Evolutionary conservation across 2,329 filamentous ascomycete genomes (phyloP).

Genomic region (Nothophoma quercina): DNA sequence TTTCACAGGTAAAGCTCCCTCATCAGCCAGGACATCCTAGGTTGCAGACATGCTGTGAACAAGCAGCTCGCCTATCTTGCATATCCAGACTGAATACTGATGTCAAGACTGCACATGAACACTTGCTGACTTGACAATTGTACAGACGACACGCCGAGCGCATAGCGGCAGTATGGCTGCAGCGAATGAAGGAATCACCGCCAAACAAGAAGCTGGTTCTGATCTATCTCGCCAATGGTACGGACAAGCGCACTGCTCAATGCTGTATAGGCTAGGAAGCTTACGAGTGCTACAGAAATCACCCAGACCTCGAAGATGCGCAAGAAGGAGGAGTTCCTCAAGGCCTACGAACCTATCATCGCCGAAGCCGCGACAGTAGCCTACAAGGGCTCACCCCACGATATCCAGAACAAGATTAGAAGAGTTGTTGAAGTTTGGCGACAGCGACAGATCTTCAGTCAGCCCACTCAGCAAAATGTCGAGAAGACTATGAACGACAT

Average conservation of each 20-base stretch:
- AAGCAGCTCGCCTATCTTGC: constrained; percentile 1
- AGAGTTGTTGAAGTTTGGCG: constrained; percentile 96
- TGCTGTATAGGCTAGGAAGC: neutral
- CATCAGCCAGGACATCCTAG: constrained; percentile 1
- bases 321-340: constrained; percentile 89
- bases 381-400: constrained; percentile 83
- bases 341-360: constrained; percentile 89
- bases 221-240: constrained; percentile 95
- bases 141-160: constrained; percentile 86
- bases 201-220: constrained; percentile 87
- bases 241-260: constrained; percentile 30
- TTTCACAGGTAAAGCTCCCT: constrained; percentile 79
- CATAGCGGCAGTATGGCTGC: constrained; percentile 90
- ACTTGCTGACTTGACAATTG: constrained; percentile 26
- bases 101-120: no score
- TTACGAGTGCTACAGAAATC: constrained; percentile 69
- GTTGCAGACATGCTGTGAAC: constrained; percentile 9
- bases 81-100: no score
- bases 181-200: constrained; percentile 85
- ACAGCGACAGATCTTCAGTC: constrained; percentile 83
- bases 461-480: constrained; percentile 78
- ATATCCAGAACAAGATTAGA: constrained; percentile 86
- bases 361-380: constrained; percentile 89
- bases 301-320: constrained; percentile 94
- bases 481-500: constrained; percentile 75